These are phyloP conservation scores for Acanthamoeba lugdunensis DNA, from an alignment of 208 protist species.

Conservation along the genomic window DNA sequence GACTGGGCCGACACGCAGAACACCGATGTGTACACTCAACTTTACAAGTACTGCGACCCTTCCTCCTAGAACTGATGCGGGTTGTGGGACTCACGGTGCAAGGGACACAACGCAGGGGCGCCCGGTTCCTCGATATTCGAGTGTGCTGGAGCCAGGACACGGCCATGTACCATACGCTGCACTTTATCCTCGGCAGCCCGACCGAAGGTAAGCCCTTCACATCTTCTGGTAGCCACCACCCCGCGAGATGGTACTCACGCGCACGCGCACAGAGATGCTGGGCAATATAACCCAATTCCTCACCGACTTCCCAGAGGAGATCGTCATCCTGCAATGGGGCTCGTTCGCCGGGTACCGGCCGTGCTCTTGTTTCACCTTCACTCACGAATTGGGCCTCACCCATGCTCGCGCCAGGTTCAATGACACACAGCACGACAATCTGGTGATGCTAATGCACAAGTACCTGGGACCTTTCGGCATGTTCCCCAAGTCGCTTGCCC, in stretches of 20 bases:
- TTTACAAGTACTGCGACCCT: neutral
- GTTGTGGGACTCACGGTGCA: neutral
- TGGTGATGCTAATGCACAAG: neutral
- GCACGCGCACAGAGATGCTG: neutral
- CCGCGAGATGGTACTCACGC: neutral
- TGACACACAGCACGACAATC: neutral
- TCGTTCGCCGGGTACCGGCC: neutral
- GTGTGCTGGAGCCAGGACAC: neutral
- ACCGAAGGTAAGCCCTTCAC: conserved; percentile 7
- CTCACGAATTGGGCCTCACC: too few species aligned
- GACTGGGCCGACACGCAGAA: conserved; percentile 1
- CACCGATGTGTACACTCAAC: neutral
- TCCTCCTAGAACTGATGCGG: neutral
- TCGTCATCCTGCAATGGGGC: neutral
- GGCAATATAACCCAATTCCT: neutral
- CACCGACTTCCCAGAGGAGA: neutral
- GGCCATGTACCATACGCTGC: neutral
- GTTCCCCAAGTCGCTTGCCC: neutral
- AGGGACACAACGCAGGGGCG: neutral
- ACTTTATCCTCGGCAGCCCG: conserved; percentile 1
- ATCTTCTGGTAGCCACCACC: neutral
- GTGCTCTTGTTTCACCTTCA: neutral
- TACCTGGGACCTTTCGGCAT: neutral
- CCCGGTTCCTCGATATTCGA: conserved; percentile 12
- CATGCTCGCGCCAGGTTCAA: neutral